Base-by-base conservation (phyloP, 1,139 yeast genomes). In the Blastobotrys petasosporus region DNA sequence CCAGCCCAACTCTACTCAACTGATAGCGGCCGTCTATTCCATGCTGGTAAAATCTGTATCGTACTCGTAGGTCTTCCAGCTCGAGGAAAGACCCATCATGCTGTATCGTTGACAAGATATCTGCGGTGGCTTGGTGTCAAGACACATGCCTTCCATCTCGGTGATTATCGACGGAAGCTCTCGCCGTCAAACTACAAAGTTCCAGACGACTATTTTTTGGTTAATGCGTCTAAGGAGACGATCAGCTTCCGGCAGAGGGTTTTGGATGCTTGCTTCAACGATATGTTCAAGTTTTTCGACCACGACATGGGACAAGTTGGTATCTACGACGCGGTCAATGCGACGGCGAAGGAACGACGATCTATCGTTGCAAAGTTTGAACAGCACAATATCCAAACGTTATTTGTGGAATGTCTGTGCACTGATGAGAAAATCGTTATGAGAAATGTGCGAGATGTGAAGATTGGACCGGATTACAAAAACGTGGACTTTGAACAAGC, bases 1-100 rank as follows among this genome's bases (percentile, higher is more conserved):
- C 66, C 95, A 0, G 97, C 94, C 0, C 97, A 90, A 66, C 71
- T 88, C 45, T 90, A 90, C 62, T 81, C 94, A 11, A 90, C 97
- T 0, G 95, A 87, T 53, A 79, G 88, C 0, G 97, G 97, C 0
- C 74, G 87, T 51, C 71, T 94, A 58, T 92, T 86, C 68, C 97
- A 92, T 60, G 97, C 98, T 3, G 98, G 98, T 3, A 86, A 88
- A 61, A 82, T 92, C 45, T 80, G 95, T 60, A 83, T 92, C 49
- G 87, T 85, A 9, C 73, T 92, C 55, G 94, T 87, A 5, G 99
- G 99, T 0, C 73, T 90, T 51, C 98, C 99, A 1, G 98, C 97
- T 1, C 75, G 98, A 46, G 97, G 98, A 5, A 92, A 92, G 63
- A 92, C 98, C 1, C 92, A 90, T 62, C 74, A 90, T 49, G 84